These are phyloP conservation scores for Penicillium sp. DNA, from an alignment of 2,329 filamentous ascomycete species.

Conservation along the genomic window DNA sequence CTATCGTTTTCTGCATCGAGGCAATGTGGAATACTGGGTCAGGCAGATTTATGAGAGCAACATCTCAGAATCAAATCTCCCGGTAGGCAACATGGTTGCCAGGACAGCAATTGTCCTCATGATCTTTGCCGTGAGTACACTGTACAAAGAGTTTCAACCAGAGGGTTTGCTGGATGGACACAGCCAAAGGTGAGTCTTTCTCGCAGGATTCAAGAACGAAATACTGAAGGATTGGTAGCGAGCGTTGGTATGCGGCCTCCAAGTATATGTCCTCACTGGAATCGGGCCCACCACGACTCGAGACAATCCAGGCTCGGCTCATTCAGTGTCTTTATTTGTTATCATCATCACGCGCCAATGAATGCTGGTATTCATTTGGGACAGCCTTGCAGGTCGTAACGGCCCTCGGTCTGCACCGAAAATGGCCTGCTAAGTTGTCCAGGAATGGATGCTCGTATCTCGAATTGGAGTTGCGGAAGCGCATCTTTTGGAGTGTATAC, in stretches of 20 bases:
- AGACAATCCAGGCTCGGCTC: conserved; percentile 58
- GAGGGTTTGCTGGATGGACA: conserved; percentile 24
- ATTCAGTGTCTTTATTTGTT: conserved; percentile 59
- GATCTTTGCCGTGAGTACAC: conserved; percentile 49
- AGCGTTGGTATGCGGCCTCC: conserved; percentile 40
- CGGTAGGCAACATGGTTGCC: conserved; percentile 45
- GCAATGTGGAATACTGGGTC: conserved; percentile 52
- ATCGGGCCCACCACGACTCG: conserved; percentile 53
- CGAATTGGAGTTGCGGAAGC: conserved; percentile 53
- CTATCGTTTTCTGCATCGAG: conserved; percentile 57
- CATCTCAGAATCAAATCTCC: conserved; percentile 35
- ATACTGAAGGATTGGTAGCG: conserved; percentile 21
- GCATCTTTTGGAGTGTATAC: conserved; percentile 63
- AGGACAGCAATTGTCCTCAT: conserved; percentile 51
- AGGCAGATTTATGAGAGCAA: conserved; percentile 41
- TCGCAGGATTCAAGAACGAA: neutral
- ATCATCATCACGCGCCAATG: conserved; percentile 58
- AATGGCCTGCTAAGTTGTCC: conserved; percentile 26
- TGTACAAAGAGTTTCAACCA: conserved; percentile 45
- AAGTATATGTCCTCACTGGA: conserved; percentile 44
- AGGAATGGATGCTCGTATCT: conserved; percentile 33
- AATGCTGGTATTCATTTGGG: conserved; percentile 61
- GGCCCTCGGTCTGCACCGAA: conserved; percentile 42
- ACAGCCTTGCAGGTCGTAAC: conserved; percentile 55
- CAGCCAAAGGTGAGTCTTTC: conserved; percentile 29